Base-by-base conservation (phyloP, 2,329 filamentous ascomycete genomes). In the Fusarium sp. region DNA sequence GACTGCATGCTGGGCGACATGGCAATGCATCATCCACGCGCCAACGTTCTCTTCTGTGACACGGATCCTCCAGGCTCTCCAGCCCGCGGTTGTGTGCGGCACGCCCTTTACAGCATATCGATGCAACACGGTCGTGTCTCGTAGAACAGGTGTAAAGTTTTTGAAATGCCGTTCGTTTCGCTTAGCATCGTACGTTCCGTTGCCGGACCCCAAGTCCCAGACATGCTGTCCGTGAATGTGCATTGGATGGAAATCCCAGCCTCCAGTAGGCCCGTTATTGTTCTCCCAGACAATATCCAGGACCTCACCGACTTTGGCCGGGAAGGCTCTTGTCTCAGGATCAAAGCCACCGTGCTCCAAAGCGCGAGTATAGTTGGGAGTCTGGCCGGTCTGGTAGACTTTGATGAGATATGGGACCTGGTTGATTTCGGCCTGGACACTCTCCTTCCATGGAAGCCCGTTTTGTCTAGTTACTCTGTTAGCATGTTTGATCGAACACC, bases 11-110 rank as follows among this genome's bases (percentile, higher is more conserved):
- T 85, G 84, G 52, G 87, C 67, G 15, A 87, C 84, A 74, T 90
- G 88, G 66, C 88, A 90, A 75, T 90, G 88, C 66, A 90, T 80
- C 86, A 90, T 87, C 87, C 87, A 90, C 4, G 87, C 87, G 0
- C 88, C 89, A 0, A 90, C 84, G 4, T 87, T 80, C 2, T 80
- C 75, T 10, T 70, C 54, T 0, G 63, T 70, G 1, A 85, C 75
- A 6, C 80, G 73, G 1, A 90, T 77, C 10, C 89, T 80, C 89
- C 89, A 91, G 1, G 83, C 89, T 18, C 89, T 80, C 89, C 89
- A 92, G 1, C 89, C 88, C 0, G 83, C 80, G 2, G 81, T 82
- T 7, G 80, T 74, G 5, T 83, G 78, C 0, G 82, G 75, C 3
- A 67, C 68, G 0, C 82, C 84, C 27, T 80, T 81, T 4, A 77